Evolutionary conservation across 78 protist genomes (phyloP).

Genomic region (Dictyostelium firmibasis): DNA sequence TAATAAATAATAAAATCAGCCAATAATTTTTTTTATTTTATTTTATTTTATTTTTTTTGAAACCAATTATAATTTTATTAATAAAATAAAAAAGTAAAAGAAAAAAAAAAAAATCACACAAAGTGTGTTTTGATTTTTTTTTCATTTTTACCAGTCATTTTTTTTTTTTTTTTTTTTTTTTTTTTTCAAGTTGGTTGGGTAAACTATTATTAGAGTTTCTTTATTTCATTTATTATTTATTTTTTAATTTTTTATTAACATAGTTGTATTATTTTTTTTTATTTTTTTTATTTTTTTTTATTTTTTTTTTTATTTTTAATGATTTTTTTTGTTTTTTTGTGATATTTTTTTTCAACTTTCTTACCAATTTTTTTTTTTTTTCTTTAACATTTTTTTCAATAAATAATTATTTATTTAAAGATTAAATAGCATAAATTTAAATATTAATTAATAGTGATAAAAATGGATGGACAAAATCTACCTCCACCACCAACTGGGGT

Average conservation of each 20-base stretch:
- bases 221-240: too few species aligned
- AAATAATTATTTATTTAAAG: background rate
- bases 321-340: background rate
- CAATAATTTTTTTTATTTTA: too few species aligned
- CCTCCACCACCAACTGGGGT: background rate
- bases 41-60: too few species aligned
- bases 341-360: background rate
- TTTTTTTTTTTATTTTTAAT: background rate
- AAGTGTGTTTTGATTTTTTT: background rate
- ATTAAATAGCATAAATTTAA: background rate
- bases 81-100: too few species aligned
- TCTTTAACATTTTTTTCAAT: background rate
- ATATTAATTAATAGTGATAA: background rate
- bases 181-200: background rate
- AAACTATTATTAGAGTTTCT: background rate
- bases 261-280: background rate
- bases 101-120: too few species aligned
- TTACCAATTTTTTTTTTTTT: background rate
- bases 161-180: too few species aligned
- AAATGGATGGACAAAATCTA: slow-evolving; percentile 6
- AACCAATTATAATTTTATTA: background rate
- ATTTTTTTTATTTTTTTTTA: background rate
- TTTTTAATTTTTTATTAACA: background rate
- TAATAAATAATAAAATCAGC: background rate
- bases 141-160: background rate